Evolutionary conservation across 106 monocot genomes (phyloP).

Genomic region (Xerophyta viscosa): DNA sequence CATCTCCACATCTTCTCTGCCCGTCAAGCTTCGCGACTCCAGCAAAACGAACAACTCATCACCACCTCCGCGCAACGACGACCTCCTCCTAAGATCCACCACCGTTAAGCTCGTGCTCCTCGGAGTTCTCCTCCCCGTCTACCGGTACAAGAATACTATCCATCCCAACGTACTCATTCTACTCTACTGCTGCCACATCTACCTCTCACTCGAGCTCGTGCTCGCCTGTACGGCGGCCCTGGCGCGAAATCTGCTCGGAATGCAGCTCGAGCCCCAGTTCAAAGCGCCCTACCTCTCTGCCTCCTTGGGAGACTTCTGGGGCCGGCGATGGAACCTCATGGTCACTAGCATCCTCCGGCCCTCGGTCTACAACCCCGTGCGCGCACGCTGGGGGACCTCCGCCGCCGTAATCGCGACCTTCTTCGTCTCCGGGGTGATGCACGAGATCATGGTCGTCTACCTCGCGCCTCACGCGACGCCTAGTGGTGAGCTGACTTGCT

Average conservation of each 20-base stretch:
- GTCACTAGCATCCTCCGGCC: conserved; percentile 46
- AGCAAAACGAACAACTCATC: no score
- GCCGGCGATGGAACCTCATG: conserved; percentile 63
- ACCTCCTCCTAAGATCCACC: conserved; percentile 4
- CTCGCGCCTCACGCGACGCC: conserved; percentile 11
- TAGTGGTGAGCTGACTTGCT: conserved; percentile 23
- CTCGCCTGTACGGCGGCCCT: conserved; percentile 14
- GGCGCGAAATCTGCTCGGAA: conserved; percentile 10
- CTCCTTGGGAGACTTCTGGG: conserved; percentile 56
- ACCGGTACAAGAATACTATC: conserved; percentile 11
- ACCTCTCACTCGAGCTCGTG: conserved; percentile 39
- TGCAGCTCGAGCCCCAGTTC: conserved; percentile 49
- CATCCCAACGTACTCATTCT: conserved; percentile 12
- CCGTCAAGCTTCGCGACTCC: conserved; percentile 18
- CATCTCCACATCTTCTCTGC: conserved; percentile 33
- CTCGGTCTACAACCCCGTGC: conserved; percentile 38
- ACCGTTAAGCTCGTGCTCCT: conserved; percentile 13
- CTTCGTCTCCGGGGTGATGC: conserved; percentile 47
- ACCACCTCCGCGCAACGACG: no score
- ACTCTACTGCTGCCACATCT: conserved; percentile 35
- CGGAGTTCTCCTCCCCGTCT: conserved; percentile 15
- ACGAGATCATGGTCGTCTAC: conserved; percentile 49
- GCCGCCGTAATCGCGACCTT: conserved; percentile 27
- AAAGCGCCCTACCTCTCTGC: conserved; percentile 26
- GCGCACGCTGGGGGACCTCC: conserved; percentile 7